Base-by-base conservation (phyloP, 257 asterid genomes). In the Leptodermis oblonga region DNA sequence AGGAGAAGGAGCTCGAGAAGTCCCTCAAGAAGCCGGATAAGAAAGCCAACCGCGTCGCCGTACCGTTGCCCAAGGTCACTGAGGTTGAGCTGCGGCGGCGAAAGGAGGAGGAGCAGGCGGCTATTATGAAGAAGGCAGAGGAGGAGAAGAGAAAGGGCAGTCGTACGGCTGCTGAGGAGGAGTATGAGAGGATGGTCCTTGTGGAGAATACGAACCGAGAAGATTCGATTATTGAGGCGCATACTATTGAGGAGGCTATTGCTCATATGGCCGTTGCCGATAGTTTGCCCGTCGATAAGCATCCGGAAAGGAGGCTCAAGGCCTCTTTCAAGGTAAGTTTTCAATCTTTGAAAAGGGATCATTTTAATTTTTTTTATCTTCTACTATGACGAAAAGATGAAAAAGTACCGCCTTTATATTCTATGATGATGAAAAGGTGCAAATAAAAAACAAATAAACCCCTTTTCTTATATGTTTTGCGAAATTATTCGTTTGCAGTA, bases 221-320 rank as follows among this genome's bases (percentile, higher is more conserved):
- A 67, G 97, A 86, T 72, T 78, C 94, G 1, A 58, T 83, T 53
- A 75, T 93, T n/a, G 96, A 93, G 82, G 99, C 99, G 26, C 74
- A 85, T 54, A 65, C 88, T 0, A 89, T 93, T 49, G 99, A 90
- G 66, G 96, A 90, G 52, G 97, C 99, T 28, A 81, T 93, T 75
- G 91, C 90, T 17, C 84, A 81, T 72, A 84, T 93, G 91, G 65
- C 85, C 25, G 69, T 88, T 56, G 74, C 76, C 6, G 96, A 87
- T 49, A 77, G 33, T 74, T 77, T 88, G 76, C 90, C 96, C 1
- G 84, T 83, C n/a, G 99, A 92, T 69, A 90, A 74, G 82, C 97
- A 93, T 82, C 97, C 96, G 0, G 97, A 94, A 82, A 94, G 79
- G 89, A 86, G 97, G 80, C 96, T 91, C 25, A 94, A 88, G 81